Percentiles rank a stretch among this genome's conserved stretches.
These are phyloP conservation scores for Purpureocillium takamizusanense DNA, from an alignment of 2,329 filamentous ascomycete genomes.

Conservation along the genomic window DNA sequence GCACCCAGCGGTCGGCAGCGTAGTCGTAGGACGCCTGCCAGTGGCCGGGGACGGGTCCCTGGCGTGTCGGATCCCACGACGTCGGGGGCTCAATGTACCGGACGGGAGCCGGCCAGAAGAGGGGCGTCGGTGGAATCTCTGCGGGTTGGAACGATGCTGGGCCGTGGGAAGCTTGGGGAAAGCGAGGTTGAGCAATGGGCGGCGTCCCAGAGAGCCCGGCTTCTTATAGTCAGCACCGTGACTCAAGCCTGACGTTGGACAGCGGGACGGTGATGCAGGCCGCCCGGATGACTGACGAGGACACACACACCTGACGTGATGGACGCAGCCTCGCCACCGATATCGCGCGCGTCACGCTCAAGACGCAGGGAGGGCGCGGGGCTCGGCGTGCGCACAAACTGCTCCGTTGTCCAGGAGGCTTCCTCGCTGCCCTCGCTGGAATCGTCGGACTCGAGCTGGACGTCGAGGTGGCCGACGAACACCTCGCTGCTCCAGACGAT, in stretches of 20 bases:
- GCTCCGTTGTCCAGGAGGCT: too few species aligned
- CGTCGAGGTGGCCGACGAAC: conserved; percentile 23
- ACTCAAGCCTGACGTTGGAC: not conserved
- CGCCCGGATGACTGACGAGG: too few species aligned
- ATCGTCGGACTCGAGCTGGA: conserved; percentile 14
- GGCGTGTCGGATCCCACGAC: conserved; percentile 18
- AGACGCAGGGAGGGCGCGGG: too few species aligned
- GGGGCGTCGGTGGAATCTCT: conserved; percentile 4
- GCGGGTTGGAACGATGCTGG: not conserved
- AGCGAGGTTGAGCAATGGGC: too few species aligned
- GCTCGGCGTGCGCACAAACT: too few species aligned
- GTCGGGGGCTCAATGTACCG: conserved; percentile 6
- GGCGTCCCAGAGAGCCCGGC: not conserved
- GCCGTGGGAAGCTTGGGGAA: too few species aligned
- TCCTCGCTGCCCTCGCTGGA: conserved; percentile 2
- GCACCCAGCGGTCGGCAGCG: conserved; percentile 20
- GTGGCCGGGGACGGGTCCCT: conserved; percentile 21
- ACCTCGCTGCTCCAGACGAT: conserved; percentile 38
- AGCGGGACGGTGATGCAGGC: too few species aligned
- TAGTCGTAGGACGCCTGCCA: conserved; percentile 25
- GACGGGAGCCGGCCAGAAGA: conserved; percentile 3
- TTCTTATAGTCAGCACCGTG: not conserved
- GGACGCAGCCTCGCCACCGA: too few species aligned
- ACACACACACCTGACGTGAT: too few species aligned
- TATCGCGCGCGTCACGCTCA: too few species aligned